Conservation (phyloP, 2,329 filamentous ascomycete genomes). For the Fusarium cyanostomum region DNA sequence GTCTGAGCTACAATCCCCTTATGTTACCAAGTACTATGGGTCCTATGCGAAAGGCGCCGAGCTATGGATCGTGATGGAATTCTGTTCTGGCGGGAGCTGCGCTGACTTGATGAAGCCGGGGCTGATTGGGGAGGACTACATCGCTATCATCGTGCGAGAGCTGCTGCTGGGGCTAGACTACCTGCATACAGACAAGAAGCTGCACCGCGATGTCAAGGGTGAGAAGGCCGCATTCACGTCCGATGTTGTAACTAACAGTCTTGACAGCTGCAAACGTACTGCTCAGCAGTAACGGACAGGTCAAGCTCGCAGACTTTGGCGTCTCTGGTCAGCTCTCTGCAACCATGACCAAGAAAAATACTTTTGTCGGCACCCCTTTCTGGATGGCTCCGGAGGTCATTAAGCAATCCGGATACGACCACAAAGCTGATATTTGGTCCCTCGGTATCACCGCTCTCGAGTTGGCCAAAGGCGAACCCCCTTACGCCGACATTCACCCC, state of each 20-base stretch:
- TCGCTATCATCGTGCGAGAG: slow-evolving; percentile 93
- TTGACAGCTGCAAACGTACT: slow-evolving; percentile 86
- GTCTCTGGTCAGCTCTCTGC: slow-evolving; percentile 96
- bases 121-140: slow-evolving; percentile 91
- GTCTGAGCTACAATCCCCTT: slow-evolving; percentile 93
- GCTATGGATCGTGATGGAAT: slow-evolving; percentile 99
- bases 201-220: slow-evolving; percentile 97
- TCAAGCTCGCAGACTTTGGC: slow-evolving; percentile 96
- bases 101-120: slow-evolving; percentile 96
- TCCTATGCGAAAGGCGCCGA: slow-evolving; percentile 96
- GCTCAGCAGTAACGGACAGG: slow-evolving; percentile 88
- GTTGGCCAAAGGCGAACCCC: slow-evolving; percentile 89
- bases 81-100: slow-evolving; percentile 95
- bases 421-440: slow-evolving; percentile 98
- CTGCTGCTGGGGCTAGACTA: slow-evolving; percentile 91
- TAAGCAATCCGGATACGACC: slow-evolving; percentile 96
- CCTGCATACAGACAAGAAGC: slow-evolving; percentile 92
- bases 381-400: slow-evolving; percentile 99
- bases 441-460: slow-evolving; percentile 94
- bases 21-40: slow-evolving; percentile 97
- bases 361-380: slow-evolving; percentile 96
- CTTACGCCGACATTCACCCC: slow-evolving; percentile 95
- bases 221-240: slow-evolving; percentile 28
- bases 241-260: neutral
- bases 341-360: slow-evolving; percentile 99